These are phyloP conservation scores for Nephelium lappaceum DNA, from an alignment of 345 rosid species.

Conservation along the genomic window DNA sequence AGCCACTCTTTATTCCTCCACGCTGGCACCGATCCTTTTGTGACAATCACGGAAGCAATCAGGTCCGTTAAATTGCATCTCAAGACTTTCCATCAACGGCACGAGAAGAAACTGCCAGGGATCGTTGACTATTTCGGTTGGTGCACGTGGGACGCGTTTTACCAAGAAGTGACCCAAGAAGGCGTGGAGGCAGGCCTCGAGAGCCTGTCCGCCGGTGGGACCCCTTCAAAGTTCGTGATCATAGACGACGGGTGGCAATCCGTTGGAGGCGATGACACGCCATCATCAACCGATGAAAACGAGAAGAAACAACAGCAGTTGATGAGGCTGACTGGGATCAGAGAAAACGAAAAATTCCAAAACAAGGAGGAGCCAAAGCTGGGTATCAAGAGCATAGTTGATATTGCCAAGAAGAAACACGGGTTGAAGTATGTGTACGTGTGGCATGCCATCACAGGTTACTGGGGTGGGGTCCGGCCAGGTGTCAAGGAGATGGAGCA, in stretches of 20 bases:
- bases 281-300: conserved; percentile 1
- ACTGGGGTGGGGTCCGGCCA: conserved; percentile 96
- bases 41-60: conserved; percentile 70
- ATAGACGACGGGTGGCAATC: conserved; percentile 99
- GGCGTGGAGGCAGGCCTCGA: conserved; percentile 83
- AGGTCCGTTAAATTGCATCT: conserved; percentile 67
- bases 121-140: conserved; percentile 85
- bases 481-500: conserved; percentile 66
- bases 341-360: conserved; percentile 76
- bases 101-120: conserved; percentile 87
- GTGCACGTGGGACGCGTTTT: conserved; percentile 99
- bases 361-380: conserved; percentile 57
- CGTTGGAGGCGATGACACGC: conserved; percentile 49
- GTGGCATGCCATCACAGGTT: conserved; percentile 96
- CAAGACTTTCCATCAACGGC: conserved; percentile 79
- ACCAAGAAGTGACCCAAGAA: conserved; percentile 91
- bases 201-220: conserved; percentile 68
- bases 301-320: conserved; percentile 47
- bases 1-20: conserved; percentile 66
- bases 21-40: conserved; percentile 82
- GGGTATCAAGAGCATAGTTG: conserved; percentile 78
- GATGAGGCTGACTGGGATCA: conserved; percentile 70
- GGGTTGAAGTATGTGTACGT: conserved; percentile 84
- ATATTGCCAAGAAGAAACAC: conserved; percentile 60
- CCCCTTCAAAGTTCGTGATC: conserved; percentile 87